These are phyloP conservation scores for Xylariaceae sp. DNA, from an alignment of 2,329 filamentous ascomycete genomes.

Conservation along the genomic window DNA sequence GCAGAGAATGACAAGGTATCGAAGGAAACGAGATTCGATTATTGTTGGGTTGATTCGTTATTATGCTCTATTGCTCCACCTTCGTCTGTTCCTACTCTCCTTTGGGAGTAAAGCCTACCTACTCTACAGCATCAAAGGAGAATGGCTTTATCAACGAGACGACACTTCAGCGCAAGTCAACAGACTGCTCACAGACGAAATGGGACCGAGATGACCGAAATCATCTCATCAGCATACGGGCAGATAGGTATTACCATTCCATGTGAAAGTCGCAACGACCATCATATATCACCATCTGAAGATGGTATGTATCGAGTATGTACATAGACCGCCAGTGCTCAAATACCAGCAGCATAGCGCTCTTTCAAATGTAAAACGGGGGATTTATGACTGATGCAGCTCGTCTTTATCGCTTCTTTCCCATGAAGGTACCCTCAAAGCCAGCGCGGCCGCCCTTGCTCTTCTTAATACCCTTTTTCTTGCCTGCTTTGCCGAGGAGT, in stretches of 20 bases:
- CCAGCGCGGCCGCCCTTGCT: constrained; percentile 48
- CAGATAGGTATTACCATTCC: background rate
- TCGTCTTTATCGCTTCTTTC: constrained; percentile 34
- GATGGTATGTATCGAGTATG: constrained; percentile 4
- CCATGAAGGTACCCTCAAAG: constrained; percentile 65
- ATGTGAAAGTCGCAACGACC: too few species aligned
- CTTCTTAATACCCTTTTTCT: constrained; percentile 43
- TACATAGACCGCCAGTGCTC: constrained; percentile 8
- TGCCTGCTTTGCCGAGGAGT: constrained; percentile 51
- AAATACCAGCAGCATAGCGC: background rate
- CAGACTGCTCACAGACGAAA: too few species aligned
- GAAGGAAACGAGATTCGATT: too few species aligned
- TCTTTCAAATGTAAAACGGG: background rate
- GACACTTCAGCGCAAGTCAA: background rate
- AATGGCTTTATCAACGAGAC: background rate
- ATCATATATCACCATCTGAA: background rate
- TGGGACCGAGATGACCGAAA: background rate
- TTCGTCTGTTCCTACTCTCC: too few species aligned
- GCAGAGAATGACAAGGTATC: too few species aligned
- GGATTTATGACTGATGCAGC: background rate
- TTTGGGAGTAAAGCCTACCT: too few species aligned
- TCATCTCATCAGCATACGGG: background rate
- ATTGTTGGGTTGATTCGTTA: too few species aligned
- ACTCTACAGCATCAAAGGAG: too few species aligned
- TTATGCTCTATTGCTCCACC: too few species aligned